These are phyloP conservation scores for Trebouxia sp. DNA, from an alignment of 139 green algal genomes.

Conservation along the genomic window DNA sequence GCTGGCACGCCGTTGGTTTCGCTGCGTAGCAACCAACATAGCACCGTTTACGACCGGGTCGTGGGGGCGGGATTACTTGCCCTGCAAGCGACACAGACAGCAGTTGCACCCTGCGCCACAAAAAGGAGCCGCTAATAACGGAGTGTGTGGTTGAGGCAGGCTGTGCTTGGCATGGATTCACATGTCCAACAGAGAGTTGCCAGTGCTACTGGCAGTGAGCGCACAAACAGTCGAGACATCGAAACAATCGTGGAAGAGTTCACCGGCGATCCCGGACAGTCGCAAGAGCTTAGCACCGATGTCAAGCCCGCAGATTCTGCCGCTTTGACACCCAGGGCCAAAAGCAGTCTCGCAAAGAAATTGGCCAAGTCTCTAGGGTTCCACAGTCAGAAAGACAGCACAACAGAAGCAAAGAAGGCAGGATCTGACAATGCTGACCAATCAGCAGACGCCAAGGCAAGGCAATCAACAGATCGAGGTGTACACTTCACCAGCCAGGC, in stretches of 20 bases:
- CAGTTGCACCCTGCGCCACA: too few relatives aligned
- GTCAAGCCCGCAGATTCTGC: not conserved
- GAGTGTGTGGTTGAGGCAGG: too few relatives aligned
- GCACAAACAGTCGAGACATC: not conserved
- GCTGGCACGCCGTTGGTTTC: too few relatives aligned
- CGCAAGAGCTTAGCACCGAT: too few relatives aligned
- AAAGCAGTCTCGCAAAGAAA: conserved; percentile 12
- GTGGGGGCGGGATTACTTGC: too few relatives aligned
- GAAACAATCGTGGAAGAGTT: conserved; percentile 18
- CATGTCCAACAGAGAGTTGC: not conserved
- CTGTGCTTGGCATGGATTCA: not conserved
- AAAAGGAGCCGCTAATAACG: too few relatives aligned
- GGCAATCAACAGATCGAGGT: not conserved
- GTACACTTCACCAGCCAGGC: not conserved
- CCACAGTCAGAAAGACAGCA: conserved; percentile 2
- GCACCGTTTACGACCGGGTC: too few relatives aligned
- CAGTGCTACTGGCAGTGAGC: not conserved
- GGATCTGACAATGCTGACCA: not conserved
- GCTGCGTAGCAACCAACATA: too few relatives aligned
- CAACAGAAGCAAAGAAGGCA: not conserved
- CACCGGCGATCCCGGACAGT: not conserved
- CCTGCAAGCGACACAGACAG: too few relatives aligned
- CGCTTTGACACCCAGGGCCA: not conserved
- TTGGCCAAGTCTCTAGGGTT: not conserved
- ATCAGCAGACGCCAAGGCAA: not conserved